These are phyloP conservation scores for Saturnispora serradocipensis DNA, from an alignment of 805 yeast species.

Conservation along the genomic window DNA sequence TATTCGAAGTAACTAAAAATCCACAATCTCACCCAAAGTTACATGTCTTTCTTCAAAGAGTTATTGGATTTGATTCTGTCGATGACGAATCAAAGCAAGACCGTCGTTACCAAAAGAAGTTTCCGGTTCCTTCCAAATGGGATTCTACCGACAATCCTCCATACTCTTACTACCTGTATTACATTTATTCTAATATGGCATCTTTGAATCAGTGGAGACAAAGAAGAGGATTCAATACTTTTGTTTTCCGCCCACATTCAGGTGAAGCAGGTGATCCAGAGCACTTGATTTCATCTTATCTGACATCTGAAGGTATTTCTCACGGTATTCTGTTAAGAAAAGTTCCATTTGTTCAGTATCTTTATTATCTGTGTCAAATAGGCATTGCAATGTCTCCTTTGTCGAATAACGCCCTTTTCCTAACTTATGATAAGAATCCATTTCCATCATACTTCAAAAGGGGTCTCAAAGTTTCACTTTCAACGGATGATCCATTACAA, in stretches of 20 bases:
- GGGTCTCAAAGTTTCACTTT: conserved; percentile 88
- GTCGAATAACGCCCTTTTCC: conserved; percentile 89
- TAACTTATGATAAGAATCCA: conserved; percentile 96
- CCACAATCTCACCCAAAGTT: conserved; percentile 89
- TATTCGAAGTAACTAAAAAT: conserved; percentile 80
- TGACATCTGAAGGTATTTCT: conserved; percentile 85
- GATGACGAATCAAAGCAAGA: conserved; percentile 96
- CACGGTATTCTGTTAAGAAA: conserved; percentile 93
- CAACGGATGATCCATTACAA: conserved; percentile 97
- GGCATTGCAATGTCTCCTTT: conserved; percentile 98
- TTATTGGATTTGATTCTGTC: conserved; percentile 95
- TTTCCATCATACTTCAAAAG: conserved; percentile 83
- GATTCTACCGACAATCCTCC: conserved; percentile 77
- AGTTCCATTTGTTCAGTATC: conserved; percentile 88
- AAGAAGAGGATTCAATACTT: conserved; percentile 69
- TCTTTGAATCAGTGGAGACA: conserved; percentile 79
- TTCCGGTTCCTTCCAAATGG: conserved; percentile 85
- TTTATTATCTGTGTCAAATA: conserved; percentile 88
- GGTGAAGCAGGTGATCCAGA: conserved; percentile 99
- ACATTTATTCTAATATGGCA: conserved; percentile 77
- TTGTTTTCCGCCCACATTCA: conserved; percentile 94
- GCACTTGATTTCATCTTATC: conserved; percentile 81
- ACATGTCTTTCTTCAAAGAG: conserved; percentile 81
- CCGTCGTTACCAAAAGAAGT: conserved; percentile 69
- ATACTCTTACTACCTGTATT: conserved; percentile 91